Evolutionary conservation across 306 rosid genomes (phyloP).

Genomic region (Urtica urens): DNA sequence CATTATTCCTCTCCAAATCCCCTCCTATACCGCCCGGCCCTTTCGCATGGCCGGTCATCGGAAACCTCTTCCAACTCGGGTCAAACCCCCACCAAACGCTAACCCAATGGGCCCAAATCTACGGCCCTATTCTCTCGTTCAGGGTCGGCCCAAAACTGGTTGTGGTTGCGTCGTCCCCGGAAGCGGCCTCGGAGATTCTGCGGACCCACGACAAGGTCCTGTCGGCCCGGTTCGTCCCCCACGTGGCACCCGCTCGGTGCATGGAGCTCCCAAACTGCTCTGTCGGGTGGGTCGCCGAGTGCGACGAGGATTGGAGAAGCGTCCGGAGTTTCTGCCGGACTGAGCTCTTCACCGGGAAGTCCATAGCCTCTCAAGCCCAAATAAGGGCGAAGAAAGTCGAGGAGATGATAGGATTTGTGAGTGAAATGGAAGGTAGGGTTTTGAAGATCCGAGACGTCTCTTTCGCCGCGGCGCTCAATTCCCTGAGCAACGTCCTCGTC

Average conservation of each 20-base stretch:
- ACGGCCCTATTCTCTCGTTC: slow-evolving; percentile 3
- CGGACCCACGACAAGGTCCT: slow-evolving; percentile 5
- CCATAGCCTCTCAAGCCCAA: neutral
- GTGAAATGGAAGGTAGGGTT: slow-evolving; percentile 1
- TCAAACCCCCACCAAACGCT: neutral
- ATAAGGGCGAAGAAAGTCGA: slow-evolving; percentile 3
- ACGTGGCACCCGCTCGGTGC: neutral
- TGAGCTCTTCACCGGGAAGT: slow-evolving; percentile 5
- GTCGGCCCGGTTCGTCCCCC: slow-evolving; percentile 3
- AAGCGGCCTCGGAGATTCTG: slow-evolving; percentile 13
- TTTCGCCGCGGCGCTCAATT: slow-evolving; percentile 1
- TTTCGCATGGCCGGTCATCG: slow-evolving; percentile 16
- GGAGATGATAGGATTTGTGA: slow-evolving; percentile 10
- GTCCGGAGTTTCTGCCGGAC: neutral
- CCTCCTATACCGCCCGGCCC: slow-evolving; percentile 15
- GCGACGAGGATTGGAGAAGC: slow-evolving; percentile 6
- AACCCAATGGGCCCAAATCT: neutral
- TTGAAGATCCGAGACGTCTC: neutral
- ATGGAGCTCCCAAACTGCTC: neutral
- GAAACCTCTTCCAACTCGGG: slow-evolving; percentile 8
- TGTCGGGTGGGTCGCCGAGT: slow-evolving; percentile 4
- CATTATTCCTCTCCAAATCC: neutral
- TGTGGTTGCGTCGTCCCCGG: slow-evolving; percentile 1
- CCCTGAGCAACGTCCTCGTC: slow-evolving; percentile 1
- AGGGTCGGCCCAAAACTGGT: slow-evolving; percentile 4